Evolutionary conservation across 2,329 filamentous ascomycete genomes (phyloP).

Genomic region (Trichoderma sp.): DNA sequence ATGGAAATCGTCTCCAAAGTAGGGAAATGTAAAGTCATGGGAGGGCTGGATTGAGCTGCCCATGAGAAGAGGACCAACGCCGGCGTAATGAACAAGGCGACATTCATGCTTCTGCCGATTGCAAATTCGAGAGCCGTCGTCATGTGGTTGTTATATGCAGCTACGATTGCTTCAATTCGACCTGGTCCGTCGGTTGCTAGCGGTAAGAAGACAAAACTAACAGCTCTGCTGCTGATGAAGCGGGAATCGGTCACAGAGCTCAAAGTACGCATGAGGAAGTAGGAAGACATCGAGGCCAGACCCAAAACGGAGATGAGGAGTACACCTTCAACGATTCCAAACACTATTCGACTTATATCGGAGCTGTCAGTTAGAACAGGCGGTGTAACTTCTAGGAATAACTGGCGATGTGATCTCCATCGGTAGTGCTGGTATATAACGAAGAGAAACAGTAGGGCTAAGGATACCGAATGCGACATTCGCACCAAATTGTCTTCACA

Average conservation of each 20-base stretch:
- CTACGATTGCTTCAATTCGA: slow-evolving; percentile 10
- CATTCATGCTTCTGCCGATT: slow-evolving; percentile 17
- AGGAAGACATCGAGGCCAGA: background rate
- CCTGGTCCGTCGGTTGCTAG: slow-evolving; percentile 8
- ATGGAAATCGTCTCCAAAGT: slow-evolving; percentile 15
- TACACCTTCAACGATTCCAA: background rate
- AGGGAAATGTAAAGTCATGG: slow-evolving; percentile 15
- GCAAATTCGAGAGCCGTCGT: slow-evolving; percentile 9
- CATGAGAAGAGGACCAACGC: slow-evolving; percentile 17
- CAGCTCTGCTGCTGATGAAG: background rate
- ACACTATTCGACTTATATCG: background rate
- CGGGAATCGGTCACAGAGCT: background rate
- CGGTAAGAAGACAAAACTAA: slow-evolving; percentile 9
- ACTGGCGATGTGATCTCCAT: slow-evolving; percentile 6
- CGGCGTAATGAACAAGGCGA: slow-evolving; percentile 12
- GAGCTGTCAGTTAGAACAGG: background rate
- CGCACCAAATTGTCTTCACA: background rate
- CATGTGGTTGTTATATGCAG: slow-evolving; percentile 10
- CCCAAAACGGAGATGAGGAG: slow-evolving; percentile 3
- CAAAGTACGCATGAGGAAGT: slow-evolving; percentile 13
- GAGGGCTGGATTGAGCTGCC: background rate
- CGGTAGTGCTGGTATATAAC: slow-evolving; percentile 16
- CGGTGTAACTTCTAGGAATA: background rate
- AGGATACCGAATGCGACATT: slow-evolving; percentile 9
- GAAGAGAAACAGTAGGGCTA: slow-evolving; percentile 11